Evolutionary conservation across 2,329 filamentous ascomycete species (phyloP).

Genomic region (Fusarium sp.): DNA sequence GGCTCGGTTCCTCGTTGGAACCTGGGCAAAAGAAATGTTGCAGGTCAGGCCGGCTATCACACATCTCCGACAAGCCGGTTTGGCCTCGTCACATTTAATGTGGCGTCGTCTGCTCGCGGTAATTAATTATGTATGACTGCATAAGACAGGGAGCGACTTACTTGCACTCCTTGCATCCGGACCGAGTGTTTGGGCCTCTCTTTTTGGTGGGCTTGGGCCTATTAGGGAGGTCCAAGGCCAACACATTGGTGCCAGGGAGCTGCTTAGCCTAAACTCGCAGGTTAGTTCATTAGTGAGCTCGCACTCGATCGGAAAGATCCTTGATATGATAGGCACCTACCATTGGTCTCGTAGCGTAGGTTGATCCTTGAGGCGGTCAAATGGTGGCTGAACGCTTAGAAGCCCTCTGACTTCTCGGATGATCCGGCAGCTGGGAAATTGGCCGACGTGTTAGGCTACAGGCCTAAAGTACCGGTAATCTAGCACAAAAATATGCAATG

Average conservation of each 20-base stretch:
- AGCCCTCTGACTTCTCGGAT: background rate
- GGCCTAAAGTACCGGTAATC: background rate
- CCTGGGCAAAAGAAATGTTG: slow-evolving; percentile 19
- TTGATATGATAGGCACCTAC: background rate
- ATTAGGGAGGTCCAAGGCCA: slow-evolving; percentile 19
- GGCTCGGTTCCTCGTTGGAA: background rate
- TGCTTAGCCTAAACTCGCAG: slow-evolving; percentile 8
- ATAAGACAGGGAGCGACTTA: slow-evolving; percentile 8
- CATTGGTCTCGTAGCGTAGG: background rate
- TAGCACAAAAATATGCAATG: background rate
- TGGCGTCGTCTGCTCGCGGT: no score
- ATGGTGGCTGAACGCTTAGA: background rate
- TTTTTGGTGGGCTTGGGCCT: slow-evolving; percentile 17
- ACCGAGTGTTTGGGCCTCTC: slow-evolving; percentile 35
- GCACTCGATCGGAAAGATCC: background rate
- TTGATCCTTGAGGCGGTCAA: background rate
- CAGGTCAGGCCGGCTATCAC: slow-evolving; percentile 21
- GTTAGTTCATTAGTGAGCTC: background rate
- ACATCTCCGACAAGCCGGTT: slow-evolving; percentile 33
- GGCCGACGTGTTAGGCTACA: background rate
- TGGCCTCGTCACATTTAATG: slow-evolving; percentile 40
- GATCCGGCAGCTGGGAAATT: background rate
- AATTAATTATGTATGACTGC: no score
- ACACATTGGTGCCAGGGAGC: slow-evolving; percentile 22
- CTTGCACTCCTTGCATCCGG: slow-evolving; percentile 39